These are phyloP conservation scores for Solanum habrochaites DNA, from an alignment of 257 asterid species.

Conservation along the genomic window DNA sequence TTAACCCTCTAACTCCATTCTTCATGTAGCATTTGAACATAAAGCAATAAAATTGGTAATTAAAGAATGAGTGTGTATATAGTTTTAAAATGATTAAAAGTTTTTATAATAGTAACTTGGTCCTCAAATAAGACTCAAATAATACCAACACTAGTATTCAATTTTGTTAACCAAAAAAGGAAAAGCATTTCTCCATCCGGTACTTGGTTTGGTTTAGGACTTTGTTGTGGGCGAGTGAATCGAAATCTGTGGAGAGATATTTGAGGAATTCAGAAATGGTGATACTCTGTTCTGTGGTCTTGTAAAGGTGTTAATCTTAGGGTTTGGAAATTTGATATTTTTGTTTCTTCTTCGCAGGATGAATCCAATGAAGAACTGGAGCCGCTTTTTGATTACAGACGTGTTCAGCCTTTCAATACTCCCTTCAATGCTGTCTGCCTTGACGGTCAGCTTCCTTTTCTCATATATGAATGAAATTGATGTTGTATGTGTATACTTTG, in stretches of 20 bases:
- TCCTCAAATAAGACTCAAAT: neutral
- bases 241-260: neutral
- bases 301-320: neutral
- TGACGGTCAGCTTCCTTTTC: slow-evolving; percentile 36
- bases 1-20: neutral
- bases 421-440: slow-evolving; percentile 28
- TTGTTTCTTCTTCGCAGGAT: slow-evolving; percentile 20
- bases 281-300: neutral
- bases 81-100: neutral
- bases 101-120: neutral
- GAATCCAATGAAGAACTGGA: slow-evolving; percentile 71
- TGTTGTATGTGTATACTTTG: neutral
- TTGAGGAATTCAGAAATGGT: neutral
- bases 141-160: neutral
- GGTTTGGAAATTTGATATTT: neutral
- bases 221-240: neutral
- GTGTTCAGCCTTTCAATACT: slow-evolving; percentile 53
- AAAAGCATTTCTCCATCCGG: neutral
- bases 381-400: slow-evolving; percentile 86
- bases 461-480: neutral
- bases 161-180: neutral
- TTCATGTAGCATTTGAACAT: neutral
- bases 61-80: neutral
- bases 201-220: neutral
- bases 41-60: too few relatives aligned